phyloP scores from a whole-genome alignment of 108 stramenopile genomes.

The Poteriospumella lacustris region DNA sequence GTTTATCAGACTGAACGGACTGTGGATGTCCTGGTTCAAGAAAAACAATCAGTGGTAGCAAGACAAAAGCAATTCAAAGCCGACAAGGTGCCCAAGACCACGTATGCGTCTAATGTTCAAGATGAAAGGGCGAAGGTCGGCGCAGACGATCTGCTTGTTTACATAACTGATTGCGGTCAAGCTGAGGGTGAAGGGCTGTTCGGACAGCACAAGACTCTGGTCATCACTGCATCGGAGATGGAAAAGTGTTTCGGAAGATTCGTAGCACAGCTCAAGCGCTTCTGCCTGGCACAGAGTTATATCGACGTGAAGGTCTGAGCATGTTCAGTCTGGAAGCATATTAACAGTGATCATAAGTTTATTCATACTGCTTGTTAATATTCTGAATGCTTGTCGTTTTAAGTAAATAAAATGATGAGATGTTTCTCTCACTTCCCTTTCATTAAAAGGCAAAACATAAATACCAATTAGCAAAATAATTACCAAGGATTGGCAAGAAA shows the following conservation, averaged over 20 bases:
- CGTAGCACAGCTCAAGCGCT: neutral
- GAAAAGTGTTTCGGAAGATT: neutral
- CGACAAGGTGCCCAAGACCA: neutral
- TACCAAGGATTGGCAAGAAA: no score
- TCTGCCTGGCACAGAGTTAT: constrained; percentile 2
- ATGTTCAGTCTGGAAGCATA: no score
- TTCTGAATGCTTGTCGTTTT: no score
- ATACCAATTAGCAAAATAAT: no score
- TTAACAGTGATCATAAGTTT: no score
- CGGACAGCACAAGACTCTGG: neutral
- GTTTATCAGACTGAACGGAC: neutral
- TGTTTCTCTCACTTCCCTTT: no score
- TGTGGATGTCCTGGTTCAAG: neutral
- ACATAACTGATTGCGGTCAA: neutral
- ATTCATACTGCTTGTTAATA: no score
- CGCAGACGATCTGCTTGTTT: neutral
- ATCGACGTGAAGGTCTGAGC: constrained; percentile 2
- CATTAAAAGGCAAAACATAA: no score
- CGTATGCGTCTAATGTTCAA: neutral
- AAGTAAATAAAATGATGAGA: no score
- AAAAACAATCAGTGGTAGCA: neutral
- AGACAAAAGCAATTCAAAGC: neutral
- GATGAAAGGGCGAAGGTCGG: neutral
- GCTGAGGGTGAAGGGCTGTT: constrained; percentile 1
- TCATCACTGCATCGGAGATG: neutral